Base-by-base conservation (phyloP, 495 filamentous ascomycete genomes). In the Aspergillus wentii region DNA sequence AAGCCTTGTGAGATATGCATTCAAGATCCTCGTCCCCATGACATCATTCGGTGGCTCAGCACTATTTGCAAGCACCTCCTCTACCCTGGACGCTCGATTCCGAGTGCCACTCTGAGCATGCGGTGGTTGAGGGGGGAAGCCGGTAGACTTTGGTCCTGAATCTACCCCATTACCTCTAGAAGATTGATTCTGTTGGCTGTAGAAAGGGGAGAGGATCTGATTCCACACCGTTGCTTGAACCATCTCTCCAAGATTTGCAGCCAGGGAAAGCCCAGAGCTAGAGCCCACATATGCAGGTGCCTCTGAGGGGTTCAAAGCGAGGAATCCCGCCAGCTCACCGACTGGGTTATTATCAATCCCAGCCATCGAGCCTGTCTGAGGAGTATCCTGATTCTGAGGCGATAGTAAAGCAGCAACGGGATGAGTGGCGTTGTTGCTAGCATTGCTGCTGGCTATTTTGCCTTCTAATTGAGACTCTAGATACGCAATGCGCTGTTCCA, bases 181-280 rank as follows among this genome's bases (percentile, higher is more conserved):
- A 15, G 43, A 51, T 17, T 46, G 48, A 13, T 57, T 52, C 11
- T 46, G 52, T 17, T 59, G 54, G 39, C 49, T 58, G 23, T 60
- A 51, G 8, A 62, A 61, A 5, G 57, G 53, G 4, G 54, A 49
- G 26, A 73, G 56, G 9, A 66, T 61, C 40, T 75, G 71, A 36
- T 71, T 72, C 68, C 68, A 75, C 7, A 74, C 67, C 15, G 69
- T 74, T 1, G 66, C 62, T 38, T 73, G 69, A 15, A 74, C 72
- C 69, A 76, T 74, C 37, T 76, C 69, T 10, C 72, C 69, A 14
- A 76, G 41, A 36, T 72, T 66, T 4, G 64, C 57, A 14, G 69
- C 71, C 25, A 76, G 43, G 10, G 69, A 62, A 17, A 76, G 57
- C 9, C 72, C 72, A 5, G 69, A 74, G 40, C 71, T 72, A 16